Conservation (phyloP, 2,329 filamentous ascomycete genomes). For the Simplicillium aogashimaense region DNA sequence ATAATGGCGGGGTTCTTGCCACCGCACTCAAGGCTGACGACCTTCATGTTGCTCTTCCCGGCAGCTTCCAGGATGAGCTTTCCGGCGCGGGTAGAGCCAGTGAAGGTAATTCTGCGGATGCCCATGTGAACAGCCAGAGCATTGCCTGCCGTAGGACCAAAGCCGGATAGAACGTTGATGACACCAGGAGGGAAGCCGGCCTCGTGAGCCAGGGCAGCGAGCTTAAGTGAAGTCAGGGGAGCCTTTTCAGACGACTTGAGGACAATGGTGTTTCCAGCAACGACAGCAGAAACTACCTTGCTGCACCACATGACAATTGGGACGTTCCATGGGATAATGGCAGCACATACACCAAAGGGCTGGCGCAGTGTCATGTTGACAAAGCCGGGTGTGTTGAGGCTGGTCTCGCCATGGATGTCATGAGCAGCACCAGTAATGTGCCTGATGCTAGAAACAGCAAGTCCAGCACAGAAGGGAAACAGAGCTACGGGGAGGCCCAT, state of each 20-base stretch:
- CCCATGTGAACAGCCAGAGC: constrained; percentile 53
- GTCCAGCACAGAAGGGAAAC: not conserved
- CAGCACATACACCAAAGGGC: constrained; percentile 59
- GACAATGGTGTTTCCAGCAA: constrained; percentile 50
- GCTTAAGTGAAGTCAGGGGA: constrained; percentile 47
- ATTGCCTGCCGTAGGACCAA: constrained; percentile 54
- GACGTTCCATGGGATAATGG: constrained; percentile 69
- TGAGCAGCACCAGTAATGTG: constrained; percentile 64
- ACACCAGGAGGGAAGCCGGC: constrained; percentile 68
- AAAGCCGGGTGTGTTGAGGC: constrained; percentile 51
- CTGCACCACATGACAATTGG: constrained; percentile 60
- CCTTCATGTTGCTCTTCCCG: constrained; percentile 43
- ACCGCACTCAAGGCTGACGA: constrained; percentile 48
- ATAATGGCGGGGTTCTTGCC: constrained; percentile 51
- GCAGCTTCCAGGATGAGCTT: constrained; percentile 60
- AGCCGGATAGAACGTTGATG: constrained; percentile 61
- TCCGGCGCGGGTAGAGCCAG: constrained; percentile 58
- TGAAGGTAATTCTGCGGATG: constrained; percentile 67
- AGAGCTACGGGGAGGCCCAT: constrained; percentile 8
- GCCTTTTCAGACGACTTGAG: constrained; percentile 55
- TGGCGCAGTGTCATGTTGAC: constrained; percentile 60
- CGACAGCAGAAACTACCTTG: constrained; percentile 60
- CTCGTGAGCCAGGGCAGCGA: constrained; percentile 55
- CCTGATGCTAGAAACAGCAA: constrained; percentile 28
- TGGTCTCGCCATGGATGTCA: constrained; percentile 60